These are phyloP conservation scores for Mycena pura DNA, from an alignment of 768 basidiomycete genomes.

Conservation along the genomic window DNA sequence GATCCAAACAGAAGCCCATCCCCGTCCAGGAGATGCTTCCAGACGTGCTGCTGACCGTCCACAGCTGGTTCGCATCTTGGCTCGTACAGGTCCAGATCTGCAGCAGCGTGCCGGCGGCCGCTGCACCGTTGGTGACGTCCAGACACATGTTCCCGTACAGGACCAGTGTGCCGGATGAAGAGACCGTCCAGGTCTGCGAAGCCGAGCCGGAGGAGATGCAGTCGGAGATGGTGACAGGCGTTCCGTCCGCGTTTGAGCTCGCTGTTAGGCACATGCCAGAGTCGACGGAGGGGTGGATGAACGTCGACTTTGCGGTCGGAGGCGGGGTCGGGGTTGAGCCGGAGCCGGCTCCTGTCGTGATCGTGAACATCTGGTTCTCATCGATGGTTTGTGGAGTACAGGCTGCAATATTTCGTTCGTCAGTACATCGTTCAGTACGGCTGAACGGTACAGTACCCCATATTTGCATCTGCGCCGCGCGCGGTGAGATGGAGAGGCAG, in stretches of 20 bases:
- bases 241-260: slow-evolving; percentile 9
- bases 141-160: slow-evolving; percentile 15
- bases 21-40: slow-evolving; percentile 17
- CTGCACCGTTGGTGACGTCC: slow-evolving; percentile 8
- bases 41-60: slow-evolving; percentile 1
- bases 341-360: slow-evolving; percentile 14
- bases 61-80: slow-evolving; percentile 9
- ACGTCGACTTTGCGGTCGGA: slow-evolving; percentile 3
- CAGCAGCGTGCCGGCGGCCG: slow-evolving; percentile 1
- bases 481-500: slow-evolving; percentile 4
- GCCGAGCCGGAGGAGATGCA: slow-evolving; percentile 14
- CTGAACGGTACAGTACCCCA: slow-evolving; percentile 8
- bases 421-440: background rate
- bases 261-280: slow-evolving; percentile 11
- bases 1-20: slow-evolving; percentile 6
- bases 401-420: slow-evolving; percentile 12
- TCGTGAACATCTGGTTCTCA: slow-evolving; percentile 13
- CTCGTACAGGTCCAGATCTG: slow-evolving; percentile 14
- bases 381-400: slow-evolving; percentile 14
- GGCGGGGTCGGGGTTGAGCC: slow-evolving; percentile 8
- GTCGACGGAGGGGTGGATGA: slow-evolving; percentile 17
- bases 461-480: slow-evolving; percentile 18
- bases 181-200: slow-evolving; percentile 15
- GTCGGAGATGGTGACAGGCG: slow-evolving; percentile 14
- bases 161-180: slow-evolving; percentile 11